These are phyloP conservation scores for Blastobotrys persicus DNA, from an alignment of 1,139 yeast species.

Conservation along the genomic window DNA sequence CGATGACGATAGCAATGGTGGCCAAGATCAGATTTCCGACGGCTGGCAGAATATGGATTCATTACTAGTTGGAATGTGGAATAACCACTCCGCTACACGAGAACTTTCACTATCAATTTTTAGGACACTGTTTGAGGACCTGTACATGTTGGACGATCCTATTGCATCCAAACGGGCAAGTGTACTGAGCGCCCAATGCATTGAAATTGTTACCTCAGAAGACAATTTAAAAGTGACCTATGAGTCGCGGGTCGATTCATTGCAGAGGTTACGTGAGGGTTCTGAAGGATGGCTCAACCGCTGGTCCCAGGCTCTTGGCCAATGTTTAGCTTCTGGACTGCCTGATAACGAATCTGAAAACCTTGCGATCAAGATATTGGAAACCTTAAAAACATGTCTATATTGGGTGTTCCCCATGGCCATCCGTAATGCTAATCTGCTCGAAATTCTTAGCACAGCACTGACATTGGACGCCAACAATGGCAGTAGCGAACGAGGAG, in stretches of 20 bases:
- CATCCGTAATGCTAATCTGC: slow-evolving; percentile 62
- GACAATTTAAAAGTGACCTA: slow-evolving; percentile 62
- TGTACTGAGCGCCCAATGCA: slow-evolving; percentile 77
- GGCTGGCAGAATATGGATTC: slow-evolving; percentile 94
- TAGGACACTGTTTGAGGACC: slow-evolving; percentile 87
- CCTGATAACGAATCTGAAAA: slow-evolving; percentile 39
- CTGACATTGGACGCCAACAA: slow-evolving; percentile 47
- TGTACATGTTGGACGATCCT: slow-evolving; percentile 89
- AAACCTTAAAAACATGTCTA: slow-evolving; percentile 83
- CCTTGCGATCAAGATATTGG: slow-evolving; percentile 66
- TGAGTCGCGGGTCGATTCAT: slow-evolving; percentile 57
- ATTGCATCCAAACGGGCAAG: slow-evolving; percentile 78
- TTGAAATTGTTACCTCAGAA: slow-evolving; percentile 76
- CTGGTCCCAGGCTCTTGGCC: slow-evolving; percentile 68
- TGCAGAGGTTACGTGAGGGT: slow-evolving; percentile 45
- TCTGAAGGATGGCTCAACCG: slow-evolving; percentile 82
- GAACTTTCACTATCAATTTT: slow-evolving; percentile 76
- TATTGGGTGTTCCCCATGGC: slow-evolving; percentile 87
- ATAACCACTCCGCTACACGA: slow-evolving; percentile 53
- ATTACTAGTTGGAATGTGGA: slow-evolving; percentile 74
- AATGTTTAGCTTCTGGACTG: slow-evolving; percentile 33
- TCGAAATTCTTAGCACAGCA: slow-evolving; percentile 63
- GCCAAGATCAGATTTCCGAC: slow-evolving; percentile 32
- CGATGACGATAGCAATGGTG: slow-evolving; percentile 23
- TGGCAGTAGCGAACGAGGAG: slow-evolving; percentile 19